Evolutionary conservation across 1,284 basidiomycete genomes (phyloP).

Genomic region (Omphalotus olearius): DNA sequence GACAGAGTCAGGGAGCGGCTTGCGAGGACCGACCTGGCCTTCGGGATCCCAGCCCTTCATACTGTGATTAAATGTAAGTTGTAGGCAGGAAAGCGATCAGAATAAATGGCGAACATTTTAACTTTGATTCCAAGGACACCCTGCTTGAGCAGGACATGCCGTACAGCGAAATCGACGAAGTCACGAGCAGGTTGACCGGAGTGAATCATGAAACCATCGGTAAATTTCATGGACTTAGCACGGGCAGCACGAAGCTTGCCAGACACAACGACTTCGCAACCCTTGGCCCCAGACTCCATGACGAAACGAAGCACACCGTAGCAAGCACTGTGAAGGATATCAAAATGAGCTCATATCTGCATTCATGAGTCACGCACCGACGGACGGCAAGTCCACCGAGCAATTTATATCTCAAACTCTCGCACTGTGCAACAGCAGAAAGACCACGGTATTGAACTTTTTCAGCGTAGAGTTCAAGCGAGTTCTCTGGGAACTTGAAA

Average conservation of each 20-base stretch:
- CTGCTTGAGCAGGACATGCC: constrained; percentile 98
- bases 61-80: constrained; percentile 35
- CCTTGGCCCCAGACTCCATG: constrained; percentile 99
- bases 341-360: background rate
- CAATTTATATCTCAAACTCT: constrained; percentile 98
- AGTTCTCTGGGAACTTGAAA: constrained; percentile 99
- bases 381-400: constrained; percentile 99
- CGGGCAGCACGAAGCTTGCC: constrained; percentile 99
- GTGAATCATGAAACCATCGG: constrained; percentile 99
- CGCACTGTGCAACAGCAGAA: constrained; percentile 98
- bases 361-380: constrained; percentile 51
- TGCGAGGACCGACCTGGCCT: constrained; percentile 84
- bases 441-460: constrained; percentile 99
- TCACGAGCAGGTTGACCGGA: constrained; percentile 97
- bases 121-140: constrained; percentile 99
- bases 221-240: constrained; percentile 99
- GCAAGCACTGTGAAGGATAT: constrained; percentile 69
- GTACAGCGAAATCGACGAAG: constrained; percentile 97
- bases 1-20: constrained; percentile 96
- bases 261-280: constrained; percentile 99
- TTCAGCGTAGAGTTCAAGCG: constrained; percentile 98
- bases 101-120: constrained; percentile 78
- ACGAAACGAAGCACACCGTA: constrained; percentile 99
- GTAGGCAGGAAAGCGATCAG: background rate
- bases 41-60: constrained; percentile 98